phyloP scores from a whole-genome alignment of 2,329 filamentous ascomycete genomes.

The Pseudogymnoascus sp. region DNA sequence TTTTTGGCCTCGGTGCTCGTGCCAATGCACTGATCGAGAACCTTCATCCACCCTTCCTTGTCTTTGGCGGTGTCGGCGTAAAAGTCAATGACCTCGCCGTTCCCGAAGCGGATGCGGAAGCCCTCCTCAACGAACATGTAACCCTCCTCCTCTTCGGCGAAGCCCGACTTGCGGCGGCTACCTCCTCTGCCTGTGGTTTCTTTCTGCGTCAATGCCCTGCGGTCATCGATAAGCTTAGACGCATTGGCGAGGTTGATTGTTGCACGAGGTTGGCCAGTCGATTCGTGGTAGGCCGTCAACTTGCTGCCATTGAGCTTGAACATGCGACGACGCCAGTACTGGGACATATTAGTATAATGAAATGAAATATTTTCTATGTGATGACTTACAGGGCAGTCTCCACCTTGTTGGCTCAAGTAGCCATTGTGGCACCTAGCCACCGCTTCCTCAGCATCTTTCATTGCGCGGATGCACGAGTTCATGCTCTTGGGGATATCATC shows the following conservation, averaged over 20 bases:
- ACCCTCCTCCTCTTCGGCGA: constrained; percentile 95
- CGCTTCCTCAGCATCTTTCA: constrained; percentile 81
- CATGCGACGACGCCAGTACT: constrained; percentile 97
- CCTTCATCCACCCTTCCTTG: constrained; percentile 93
- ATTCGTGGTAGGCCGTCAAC: constrained; percentile 91
- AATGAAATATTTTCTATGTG: neutral
- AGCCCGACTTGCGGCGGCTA: constrained; percentile 82
- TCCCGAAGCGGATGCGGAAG: constrained; percentile 97
- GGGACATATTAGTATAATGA: constrained; percentile 32
- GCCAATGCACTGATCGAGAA: constrained; percentile 63
- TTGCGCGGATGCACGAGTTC: constrained; percentile 89
- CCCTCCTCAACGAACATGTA: constrained; percentile 99
- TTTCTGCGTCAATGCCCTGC: constrained; percentile 72
- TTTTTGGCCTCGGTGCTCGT: constrained; percentile 39
- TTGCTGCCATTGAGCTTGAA: constrained; percentile 90
- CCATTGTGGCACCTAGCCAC: constrained; percentile 77
- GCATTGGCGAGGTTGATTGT: constrained; percentile 96
- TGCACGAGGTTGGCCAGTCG: constrained; percentile 87
- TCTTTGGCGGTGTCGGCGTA: constrained; percentile 83
- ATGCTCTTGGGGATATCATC: constrained; percentile 99
- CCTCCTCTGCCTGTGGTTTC: constrained; percentile 71
- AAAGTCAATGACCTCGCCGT: constrained; percentile 97
- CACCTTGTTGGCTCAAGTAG: constrained; percentile 89
- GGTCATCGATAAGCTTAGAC: constrained; percentile 87
- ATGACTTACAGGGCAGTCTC: constrained; percentile 83